Percentiles rank a stretch among this genome's conserved stretches.
phyloP scores from a whole-genome alignment of 345 rosid species.

The Murraya koenigii region DNA sequence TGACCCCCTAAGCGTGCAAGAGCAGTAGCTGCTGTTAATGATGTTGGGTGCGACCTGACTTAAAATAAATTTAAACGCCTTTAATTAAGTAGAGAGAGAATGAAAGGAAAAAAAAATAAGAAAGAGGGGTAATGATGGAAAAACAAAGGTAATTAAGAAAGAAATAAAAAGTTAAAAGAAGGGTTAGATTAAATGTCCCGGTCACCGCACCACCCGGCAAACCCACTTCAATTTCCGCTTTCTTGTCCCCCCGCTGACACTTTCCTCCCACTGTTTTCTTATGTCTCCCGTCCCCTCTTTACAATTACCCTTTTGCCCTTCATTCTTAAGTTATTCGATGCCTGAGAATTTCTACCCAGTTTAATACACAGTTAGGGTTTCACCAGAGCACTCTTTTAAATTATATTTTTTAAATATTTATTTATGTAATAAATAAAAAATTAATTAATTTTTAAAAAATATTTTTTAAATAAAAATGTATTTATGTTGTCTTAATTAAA shows the following conservation, averaged over 20 bases:
- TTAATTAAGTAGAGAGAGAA: not conserved
- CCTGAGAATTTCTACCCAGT: too few relatives aligned
- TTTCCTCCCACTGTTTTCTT: constrained; percentile 23
- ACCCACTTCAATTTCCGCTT: constrained; percentile 42
- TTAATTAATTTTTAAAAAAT: too few relatives aligned
- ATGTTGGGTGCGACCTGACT: not conserved
- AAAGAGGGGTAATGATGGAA: constrained; percentile 19
- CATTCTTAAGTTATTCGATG: too few relatives aligned
- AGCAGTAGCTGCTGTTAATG: constrained; percentile 2
- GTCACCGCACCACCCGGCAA: constrained; percentile 50
- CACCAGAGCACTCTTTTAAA: too few relatives aligned
- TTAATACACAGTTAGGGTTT: too few relatives aligned
- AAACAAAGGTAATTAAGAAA: constrained; percentile 1
- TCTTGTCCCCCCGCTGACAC: constrained; percentile 40
- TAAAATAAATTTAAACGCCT: not conserved
- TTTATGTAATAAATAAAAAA: too few relatives aligned
- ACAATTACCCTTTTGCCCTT: constrained; percentile 8
- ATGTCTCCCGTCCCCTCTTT: constrained; percentile 1
- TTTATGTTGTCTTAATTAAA: too few relatives aligned
- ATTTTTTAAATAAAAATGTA: too few relatives aligned
- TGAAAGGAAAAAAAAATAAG: not conserved
- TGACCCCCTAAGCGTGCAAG: constrained; percentile 17
- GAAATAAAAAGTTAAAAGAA: not conserved
- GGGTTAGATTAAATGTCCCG: constrained; percentile 16
- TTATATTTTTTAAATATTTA: too few relatives aligned